Conservation (phyloP, 176 grass and related monocot species). For the Pontederia paniculata region DNA sequence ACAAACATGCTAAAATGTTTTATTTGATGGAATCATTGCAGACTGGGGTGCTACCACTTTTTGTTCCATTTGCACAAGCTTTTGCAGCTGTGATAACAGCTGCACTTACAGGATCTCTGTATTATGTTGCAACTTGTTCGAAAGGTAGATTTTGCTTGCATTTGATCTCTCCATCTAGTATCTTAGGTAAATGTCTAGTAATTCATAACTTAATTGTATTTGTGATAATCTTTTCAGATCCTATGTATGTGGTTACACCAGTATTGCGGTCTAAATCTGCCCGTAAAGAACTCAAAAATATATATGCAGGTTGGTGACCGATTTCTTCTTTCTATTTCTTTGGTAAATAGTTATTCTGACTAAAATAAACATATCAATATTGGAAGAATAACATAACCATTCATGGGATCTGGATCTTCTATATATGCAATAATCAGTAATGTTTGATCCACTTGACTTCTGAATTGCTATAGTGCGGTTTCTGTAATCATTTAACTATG, state of each 20-base stretch:
- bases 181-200: too few species aligned
- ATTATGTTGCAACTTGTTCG: conserved; percentile 66
- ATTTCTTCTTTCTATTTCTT: too few species aligned
- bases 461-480: too few species aligned
- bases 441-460: too few species aligned
- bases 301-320: conserved; percentile 47
- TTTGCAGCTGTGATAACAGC: conserved; percentile 90
- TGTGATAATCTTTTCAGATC: conserved; percentile 38
- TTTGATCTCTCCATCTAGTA: too few species aligned
- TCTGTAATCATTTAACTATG: too few species aligned
- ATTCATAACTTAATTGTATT: background rate
- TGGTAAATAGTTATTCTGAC: too few species aligned
- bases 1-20: too few species aligned
- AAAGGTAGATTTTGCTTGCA: conserved; percentile 35
- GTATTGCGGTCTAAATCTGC: conserved; percentile 44
- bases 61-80: conserved; percentile 88
- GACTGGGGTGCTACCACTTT: conserved; percentile 73
- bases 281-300: conserved; percentile 64
- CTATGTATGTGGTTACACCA: conserved; percentile 83
- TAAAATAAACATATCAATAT: too few species aligned
- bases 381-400: too few species aligned
- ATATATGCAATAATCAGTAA: too few species aligned
- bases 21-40: conserved; percentile 10
- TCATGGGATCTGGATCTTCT: too few species aligned
- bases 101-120: conserved; percentile 79